These are phyloP conservation scores for Eucalyptus pauciflora DNA, from an alignment of 345 rosid genomes.

Conservation along the genomic window DNA sequence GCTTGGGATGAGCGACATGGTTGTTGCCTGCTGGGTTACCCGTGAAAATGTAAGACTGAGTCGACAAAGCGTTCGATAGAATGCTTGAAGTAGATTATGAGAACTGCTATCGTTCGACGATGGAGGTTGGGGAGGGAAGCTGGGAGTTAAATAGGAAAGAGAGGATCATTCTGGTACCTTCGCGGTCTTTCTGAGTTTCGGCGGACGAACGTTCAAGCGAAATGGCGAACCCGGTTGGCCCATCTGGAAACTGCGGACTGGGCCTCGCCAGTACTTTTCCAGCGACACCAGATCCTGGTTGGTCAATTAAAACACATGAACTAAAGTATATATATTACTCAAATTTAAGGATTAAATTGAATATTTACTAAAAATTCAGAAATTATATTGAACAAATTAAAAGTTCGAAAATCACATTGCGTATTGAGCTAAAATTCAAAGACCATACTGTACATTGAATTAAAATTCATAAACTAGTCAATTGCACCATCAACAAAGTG, in stretches of 20 bases:
- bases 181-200: not conserved
- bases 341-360: too few relatives aligned
- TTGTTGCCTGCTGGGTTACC: not conserved
- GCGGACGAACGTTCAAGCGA: not conserved
- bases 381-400: too few relatives aligned
- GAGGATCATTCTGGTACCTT: not conserved
- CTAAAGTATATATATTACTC: too few relatives aligned
- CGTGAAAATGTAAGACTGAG: not conserved
- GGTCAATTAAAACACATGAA: too few relatives aligned
- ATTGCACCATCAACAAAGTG: not conserved
- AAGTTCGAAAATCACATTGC: too few relatives aligned
- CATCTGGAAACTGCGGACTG: not conserved
- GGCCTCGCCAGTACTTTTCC: too few relatives aligned
- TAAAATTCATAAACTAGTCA: too few relatives aligned
- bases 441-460: rapidly evolving
- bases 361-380: too few relatives aligned
- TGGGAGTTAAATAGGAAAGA: not conserved
- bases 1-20: constrained; percentile 7
- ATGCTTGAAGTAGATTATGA: too few relatives aligned
- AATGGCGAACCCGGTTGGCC: not conserved
- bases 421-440: too few relatives aligned
- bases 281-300: too few relatives aligned
- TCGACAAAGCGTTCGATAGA: not conserved
- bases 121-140: not conserved
- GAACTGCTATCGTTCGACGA: too few relatives aligned